Conservation (phyloP, 2,329 filamentous ascomycete genomes). For the Claviceps paspali region DNA sequence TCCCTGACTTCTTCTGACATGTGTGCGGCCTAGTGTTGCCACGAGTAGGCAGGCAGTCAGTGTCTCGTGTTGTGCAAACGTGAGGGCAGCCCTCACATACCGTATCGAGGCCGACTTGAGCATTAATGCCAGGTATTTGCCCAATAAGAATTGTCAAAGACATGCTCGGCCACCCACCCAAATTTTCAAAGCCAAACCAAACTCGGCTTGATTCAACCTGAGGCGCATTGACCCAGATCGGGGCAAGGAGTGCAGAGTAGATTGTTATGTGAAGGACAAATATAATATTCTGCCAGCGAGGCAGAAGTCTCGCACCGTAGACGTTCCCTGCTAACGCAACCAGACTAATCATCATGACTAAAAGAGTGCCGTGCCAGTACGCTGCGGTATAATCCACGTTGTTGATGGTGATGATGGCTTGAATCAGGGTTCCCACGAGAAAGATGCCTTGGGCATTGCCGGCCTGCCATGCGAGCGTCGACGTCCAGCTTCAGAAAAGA, state of each 20-base stretch:
- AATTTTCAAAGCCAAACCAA: constrained; percentile 7
- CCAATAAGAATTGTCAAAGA: constrained; percentile 8
- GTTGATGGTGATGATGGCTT: constrained; percentile 7
- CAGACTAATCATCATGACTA: constrained; percentile 5
- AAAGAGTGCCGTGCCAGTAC: constrained; percentile 7
- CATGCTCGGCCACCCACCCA: constrained; percentile 7
- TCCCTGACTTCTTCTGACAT: constrained; percentile 9
- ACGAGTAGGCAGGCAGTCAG: not conserved
- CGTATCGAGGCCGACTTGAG: constrained; percentile 7
- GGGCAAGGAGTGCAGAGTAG: constrained; percentile 7
- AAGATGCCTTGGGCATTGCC: constrained; percentile 8
- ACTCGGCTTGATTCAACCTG: constrained; percentile 5
- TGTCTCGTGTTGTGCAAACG: not conserved
- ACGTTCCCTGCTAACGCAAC: constrained; percentile 4
- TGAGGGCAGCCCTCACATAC: not conserved
- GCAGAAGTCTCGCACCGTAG: constrained; percentile 6
- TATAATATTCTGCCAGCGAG: constrained; percentile 7
- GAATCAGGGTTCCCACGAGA: constrained; percentile 7
- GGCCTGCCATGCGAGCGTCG: constrained; percentile 8
- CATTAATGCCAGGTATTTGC: constrained; percentile 7
- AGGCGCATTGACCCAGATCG: constrained; percentile 8
- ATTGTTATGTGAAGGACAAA: constrained; percentile 7
- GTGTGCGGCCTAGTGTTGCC: constrained; percentile 3
- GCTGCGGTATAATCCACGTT: constrained; percentile 3
- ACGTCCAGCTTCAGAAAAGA: constrained; percentile 6